Base-by-base conservation (phyloP, 257 asterid species). In the Ilex aquifolium region DNA sequence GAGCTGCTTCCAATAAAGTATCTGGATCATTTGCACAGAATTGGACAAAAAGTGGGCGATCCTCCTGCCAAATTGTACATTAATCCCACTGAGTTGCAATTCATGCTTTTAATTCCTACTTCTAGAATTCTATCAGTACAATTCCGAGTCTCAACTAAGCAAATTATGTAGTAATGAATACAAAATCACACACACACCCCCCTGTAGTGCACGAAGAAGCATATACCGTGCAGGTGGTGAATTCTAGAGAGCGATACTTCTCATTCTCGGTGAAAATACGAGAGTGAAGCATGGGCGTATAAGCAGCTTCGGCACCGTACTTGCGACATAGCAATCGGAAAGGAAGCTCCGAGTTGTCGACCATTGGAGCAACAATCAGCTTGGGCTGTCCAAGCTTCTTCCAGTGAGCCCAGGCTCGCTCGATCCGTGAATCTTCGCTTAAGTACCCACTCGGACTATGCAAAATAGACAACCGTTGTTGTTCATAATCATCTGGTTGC, bases 21-120 rank as follows among this genome's bases (percentile, higher is more conserved):
- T 84, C 84, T 6, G 99, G 99, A 80, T 93, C 93, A 79, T 93
- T 93, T 3, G 97, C 99, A 61, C 99, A 93, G 59, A 93, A 93
- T 72, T 93, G 99, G 79, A 93, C 96, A 74, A 93, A 90, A 54
- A 93, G 74, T 15, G 97, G 99, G 70, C 96, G 84, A 39, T 93
- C 99, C 76, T 87, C 99, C 97, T 89, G 80, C 36, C 72, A 77
- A 61, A 62, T 60, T 73, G 65, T 17, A 14, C 27, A 21, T 21
- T 21, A 21, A 21, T 21, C 27, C 27, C 27, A 21, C 27, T 21
- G 27, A 21, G 27, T 21, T 0, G 27, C 27, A 21, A 21, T 21
- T 21, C 27, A 21, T 21, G 27, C 27, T 21, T 21, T 1, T 21
- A 21, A 21, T 21, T 21, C 27, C 27, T 21, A 21, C 27, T 21